phyloP scores from a whole-genome alignment of 2,329 filamentous ascomycete species.

The Trichoderma arundinaceum region DNA sequence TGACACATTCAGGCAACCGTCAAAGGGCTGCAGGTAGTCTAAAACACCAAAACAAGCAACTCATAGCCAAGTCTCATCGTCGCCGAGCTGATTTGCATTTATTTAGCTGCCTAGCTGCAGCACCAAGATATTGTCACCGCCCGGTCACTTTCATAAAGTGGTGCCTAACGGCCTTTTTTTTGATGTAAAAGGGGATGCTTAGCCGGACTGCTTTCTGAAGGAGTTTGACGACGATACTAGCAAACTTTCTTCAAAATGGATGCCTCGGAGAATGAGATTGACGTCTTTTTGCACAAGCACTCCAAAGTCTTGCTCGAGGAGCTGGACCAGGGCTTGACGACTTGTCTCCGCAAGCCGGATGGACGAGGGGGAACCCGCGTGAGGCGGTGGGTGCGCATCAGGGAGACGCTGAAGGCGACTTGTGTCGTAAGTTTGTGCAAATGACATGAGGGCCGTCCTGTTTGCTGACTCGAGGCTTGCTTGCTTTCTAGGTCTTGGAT shows the following conservation, averaged over 20 bases:
- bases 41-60: not conserved
- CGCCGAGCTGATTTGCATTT: not conserved
- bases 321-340: slow-evolving; percentile 58
- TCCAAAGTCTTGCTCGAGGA: slow-evolving; percentile 65
- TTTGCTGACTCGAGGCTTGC: not conserved
- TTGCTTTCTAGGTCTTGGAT: slow-evolving; percentile 65
- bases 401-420: slow-evolving; percentile 56
- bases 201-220: not conserved
- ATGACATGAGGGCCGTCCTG: not conserved
- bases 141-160: slow-evolving; percentile 3
- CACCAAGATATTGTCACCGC: slow-evolving; percentile 3
- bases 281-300: slow-evolving; percentile 66
- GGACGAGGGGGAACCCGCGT: slow-evolving; percentile 50
- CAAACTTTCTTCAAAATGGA: slow-evolving; percentile 55
- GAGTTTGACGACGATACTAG: not conserved
- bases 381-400: slow-evolving; percentile 56
- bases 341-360: slow-evolving; percentile 60
- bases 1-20: slow-evolving; percentile 5
- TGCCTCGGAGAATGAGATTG: slow-evolving; percentile 62
- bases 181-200: slow-evolving; percentile 12
- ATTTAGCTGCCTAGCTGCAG: slow-evolving; percentile 15
- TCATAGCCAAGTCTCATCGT: not conserved
- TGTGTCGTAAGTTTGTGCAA: slow-evolving; percentile 48
- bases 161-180: slow-evolving; percentile 25
- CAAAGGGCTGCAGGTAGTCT: not conserved